A percentile compares a stretch with the other conserved stretches of the same genome.
Evolutionary conservation across 2,329 filamentous ascomycete species (phyloP).

Genomic region (Ceratocystis harringtonii): DNA sequence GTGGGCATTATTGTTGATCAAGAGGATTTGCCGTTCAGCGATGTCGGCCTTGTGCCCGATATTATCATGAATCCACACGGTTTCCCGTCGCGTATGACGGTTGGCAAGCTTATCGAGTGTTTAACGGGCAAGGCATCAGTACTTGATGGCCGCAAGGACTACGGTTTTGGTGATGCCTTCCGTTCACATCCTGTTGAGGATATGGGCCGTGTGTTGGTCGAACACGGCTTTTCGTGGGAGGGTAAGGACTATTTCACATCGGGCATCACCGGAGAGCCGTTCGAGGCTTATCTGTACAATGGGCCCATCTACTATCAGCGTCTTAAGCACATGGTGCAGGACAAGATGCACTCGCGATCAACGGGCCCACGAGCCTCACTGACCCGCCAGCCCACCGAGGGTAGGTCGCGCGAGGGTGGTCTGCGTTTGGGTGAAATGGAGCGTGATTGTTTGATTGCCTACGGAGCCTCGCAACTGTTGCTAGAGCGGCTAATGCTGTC

Average conservation of each 20-base stretch:
- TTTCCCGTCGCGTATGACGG: conserved; percentile 99
- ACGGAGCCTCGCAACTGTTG: conserved; percentile 82
- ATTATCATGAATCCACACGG: conserved; percentile 99
- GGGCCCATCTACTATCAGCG: conserved; percentile 99
- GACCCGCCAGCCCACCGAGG: conserved; percentile 90
- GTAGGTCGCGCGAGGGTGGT: conserved; percentile 81
- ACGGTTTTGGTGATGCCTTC: conserved; percentile 70
- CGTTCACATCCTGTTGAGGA: conserved; percentile 71
- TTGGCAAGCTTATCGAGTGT: conserved; percentile 92
- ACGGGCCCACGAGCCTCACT: conserved; percentile 82
- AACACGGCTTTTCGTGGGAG: conserved; percentile 86
- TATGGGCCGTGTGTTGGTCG: conserved; percentile 72
- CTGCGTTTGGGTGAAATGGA: conserved; percentile 96
- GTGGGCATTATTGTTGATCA: conserved; percentile 94
- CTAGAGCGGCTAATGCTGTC: conserved; percentile 90
- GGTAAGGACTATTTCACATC: conserved; percentile 95
- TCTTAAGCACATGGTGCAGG: conserved; percentile 99
- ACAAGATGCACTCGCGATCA: conserved; percentile 96
- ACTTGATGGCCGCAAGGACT: conserved; percentile 68
- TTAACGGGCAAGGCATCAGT: conserved; percentile 89
- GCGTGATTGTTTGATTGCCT: conserved; percentile 92
- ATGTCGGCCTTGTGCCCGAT: conserved; percentile 80
- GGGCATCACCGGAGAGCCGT: conserved; percentile 82
- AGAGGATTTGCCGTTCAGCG: conserved; percentile 92
- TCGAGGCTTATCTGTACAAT: conserved; percentile 95